phyloP scores from a whole-genome alignment of 768 basidiomycete genomes.

The Boletus fagicola region DNA sequence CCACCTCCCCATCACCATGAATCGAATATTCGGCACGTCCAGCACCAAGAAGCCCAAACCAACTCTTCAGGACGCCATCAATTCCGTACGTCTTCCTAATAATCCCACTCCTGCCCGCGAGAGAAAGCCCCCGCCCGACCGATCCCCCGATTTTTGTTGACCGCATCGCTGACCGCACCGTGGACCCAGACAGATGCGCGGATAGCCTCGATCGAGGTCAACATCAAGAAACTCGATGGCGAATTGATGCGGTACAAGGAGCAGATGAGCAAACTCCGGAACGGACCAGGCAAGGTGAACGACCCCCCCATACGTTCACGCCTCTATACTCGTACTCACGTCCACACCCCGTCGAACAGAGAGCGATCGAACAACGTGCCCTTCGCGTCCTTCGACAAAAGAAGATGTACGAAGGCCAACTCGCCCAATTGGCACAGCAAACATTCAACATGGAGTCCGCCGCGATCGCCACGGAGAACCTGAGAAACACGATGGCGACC shows the following conservation, averaged over 20 bases:
- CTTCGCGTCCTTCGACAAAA: slow-evolving; percentile 92
- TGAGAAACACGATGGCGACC: slow-evolving; percentile 98
- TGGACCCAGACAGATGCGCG: slow-evolving; percentile 75
- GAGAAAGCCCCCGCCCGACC: not conserved
- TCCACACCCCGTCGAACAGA: slow-evolving; percentile 39
- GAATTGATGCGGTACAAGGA: slow-evolving; percentile 91
- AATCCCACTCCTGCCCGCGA: not conserved
- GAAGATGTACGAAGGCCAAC: slow-evolving; percentile 91
- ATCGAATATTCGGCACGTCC: slow-evolving; percentile 80
- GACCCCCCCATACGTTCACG: too few species aligned
- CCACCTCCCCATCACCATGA: slow-evolving; percentile 48
- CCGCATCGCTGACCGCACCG: not conserved
- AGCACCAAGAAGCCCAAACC: slow-evolving; percentile 81
- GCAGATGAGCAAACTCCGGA: slow-evolving; percentile 91
- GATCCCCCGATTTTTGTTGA: not conserved
- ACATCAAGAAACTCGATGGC: slow-evolving; percentile 93
- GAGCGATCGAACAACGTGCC: slow-evolving; percentile 93
- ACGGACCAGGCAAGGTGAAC: slow-evolving; percentile 90
- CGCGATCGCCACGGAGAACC: slow-evolving; percentile 92
- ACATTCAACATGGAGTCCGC: slow-evolving; percentile 99
- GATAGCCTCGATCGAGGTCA: slow-evolving; percentile 89
- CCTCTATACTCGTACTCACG: not conserved
- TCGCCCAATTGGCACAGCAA: slow-evolving; percentile 89
- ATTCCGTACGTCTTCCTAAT: slow-evolving; percentile 56
- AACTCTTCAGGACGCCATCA: slow-evolving; percentile 88